These are phyloP conservation scores for Fusarium tuaranense DNA, from an alignment of 2,329 filamentous ascomycete species.

Conservation along the genomic window DNA sequence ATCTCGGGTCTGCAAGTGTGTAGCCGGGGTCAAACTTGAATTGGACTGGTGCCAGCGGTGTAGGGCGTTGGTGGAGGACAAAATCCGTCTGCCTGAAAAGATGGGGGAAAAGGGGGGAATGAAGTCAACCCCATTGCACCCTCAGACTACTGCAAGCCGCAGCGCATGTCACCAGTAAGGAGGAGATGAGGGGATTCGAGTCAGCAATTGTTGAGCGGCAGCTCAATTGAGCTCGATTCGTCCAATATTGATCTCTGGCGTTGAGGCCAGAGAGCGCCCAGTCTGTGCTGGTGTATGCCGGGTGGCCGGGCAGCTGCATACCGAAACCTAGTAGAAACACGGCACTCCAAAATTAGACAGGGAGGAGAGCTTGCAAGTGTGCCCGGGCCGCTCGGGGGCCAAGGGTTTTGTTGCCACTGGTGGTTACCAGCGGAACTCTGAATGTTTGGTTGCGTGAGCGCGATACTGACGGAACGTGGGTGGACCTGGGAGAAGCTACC, in stretches of 20 bases:
- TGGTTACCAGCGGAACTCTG: conserved; percentile 7
- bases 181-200: background rate
- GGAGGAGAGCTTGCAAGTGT: conserved; percentile 31
- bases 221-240: conserved; percentile 1
- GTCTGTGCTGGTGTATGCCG: conserved; percentile 22
- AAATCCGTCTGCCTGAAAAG: conserved; percentile 42
- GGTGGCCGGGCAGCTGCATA: conserved; percentile 33
- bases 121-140: conserved; percentile 11
- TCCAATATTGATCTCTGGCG: conserved; percentile 1
- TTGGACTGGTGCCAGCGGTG: conserved; percentile 29
- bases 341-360: conserved; percentile 36
- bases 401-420: conserved; percentile 18
- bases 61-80: conserved; percentile 15
- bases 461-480: conserved; percentile 6
- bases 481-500: conserved; percentile 35
- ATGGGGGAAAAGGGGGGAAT: conserved; percentile 28
- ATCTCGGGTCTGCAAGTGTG: conserved; percentile 19
- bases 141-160: conserved; percentile 38
- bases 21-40: conserved; percentile 17
- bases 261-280: conserved; percentile 12
- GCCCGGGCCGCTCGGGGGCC: conserved; percentile 30
- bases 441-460: background rate
- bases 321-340: conserved; percentile 28
- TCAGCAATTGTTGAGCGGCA: background rate
- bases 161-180: conserved; percentile 17